Conservation (phyloP, 495 filamentous ascomycete genomes). For the Alectoria sarmentosa region DNA sequence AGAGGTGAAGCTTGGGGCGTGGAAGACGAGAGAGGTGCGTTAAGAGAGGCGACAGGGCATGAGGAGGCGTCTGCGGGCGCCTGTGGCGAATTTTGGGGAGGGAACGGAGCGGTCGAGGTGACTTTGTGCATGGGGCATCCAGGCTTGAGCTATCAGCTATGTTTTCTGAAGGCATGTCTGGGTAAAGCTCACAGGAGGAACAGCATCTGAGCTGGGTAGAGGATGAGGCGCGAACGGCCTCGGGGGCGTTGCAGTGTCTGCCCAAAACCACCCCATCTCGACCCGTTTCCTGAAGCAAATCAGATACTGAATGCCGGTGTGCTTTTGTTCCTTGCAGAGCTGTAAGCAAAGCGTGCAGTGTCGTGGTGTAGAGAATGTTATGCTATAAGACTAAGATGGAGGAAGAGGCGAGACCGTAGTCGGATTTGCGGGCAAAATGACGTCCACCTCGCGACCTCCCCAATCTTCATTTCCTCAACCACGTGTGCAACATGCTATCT, state of each 20-base stretch:
- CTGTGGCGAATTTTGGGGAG: conserved; percentile 30
- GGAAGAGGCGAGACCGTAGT: not conserved
- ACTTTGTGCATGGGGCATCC: conserved; percentile 86
- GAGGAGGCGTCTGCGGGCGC: conserved; percentile 40
- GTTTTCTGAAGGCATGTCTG: not conserved
- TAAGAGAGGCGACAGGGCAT: conserved; percentile 46
- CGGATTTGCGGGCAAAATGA: conserved; percentile 13
- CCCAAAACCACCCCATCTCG: conserved; percentile 97
- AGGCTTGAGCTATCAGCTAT: conserved; percentile 45
- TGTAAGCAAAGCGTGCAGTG: not conserved
- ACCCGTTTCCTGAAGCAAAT: not conserved
- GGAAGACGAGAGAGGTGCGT: conserved; percentile 31
- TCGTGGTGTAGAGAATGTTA: not conserved
- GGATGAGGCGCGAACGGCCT: conserved; percentile 40
- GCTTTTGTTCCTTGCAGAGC: not conserved
- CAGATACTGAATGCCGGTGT: not conserved
- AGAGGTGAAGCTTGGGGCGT: conserved; percentile 41
- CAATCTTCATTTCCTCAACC: not conserved
- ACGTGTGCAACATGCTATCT: not conserved
- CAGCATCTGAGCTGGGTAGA: conserved; percentile 33
- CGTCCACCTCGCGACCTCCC: conserved; percentile 5
- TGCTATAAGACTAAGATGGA: not conserved
- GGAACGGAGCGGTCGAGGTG: conserved; percentile 36
- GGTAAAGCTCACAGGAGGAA: conserved; percentile 62
- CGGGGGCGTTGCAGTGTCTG: conserved; percentile 51